These are phyloP conservation scores for Periglandula ipomoeae DNA, from an alignment of 2,329 filamentous ascomycete species.

Conservation along the genomic window DNA sequence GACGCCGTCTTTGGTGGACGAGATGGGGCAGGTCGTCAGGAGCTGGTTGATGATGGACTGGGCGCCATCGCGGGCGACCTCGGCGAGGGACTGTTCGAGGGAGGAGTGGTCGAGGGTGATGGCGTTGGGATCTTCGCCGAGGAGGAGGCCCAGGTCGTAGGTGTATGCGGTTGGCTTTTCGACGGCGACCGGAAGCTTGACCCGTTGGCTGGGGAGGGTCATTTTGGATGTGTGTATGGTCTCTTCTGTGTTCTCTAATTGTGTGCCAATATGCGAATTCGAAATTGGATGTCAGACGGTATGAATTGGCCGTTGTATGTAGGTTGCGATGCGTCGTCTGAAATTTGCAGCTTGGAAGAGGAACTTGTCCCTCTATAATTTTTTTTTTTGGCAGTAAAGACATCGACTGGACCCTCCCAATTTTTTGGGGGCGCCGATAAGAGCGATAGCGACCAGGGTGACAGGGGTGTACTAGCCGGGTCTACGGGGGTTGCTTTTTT, in stretches of 20 bases:
- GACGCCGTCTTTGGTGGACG: constrained; percentile 59
- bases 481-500: neutral
- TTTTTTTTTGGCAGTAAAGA: neutral
- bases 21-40: constrained; percentile 76
- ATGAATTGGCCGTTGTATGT: too few species aligned
- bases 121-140: constrained; percentile 82
- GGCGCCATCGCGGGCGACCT: constrained; percentile 76
- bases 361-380: neutral
- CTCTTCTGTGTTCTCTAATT: neutral
- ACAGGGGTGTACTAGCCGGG: neutral
- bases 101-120: constrained; percentile 44
- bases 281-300: too few species aligned
- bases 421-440: neutral
- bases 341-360: neutral
- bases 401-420: neutral
- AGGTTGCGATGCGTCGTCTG: neutral
- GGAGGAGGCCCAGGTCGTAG: constrained; percentile 83
- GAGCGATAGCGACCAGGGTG: neutral
- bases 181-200: constrained; percentile 54
- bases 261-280: too few species aligned
- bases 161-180: constrained; percentile 82
- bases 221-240: constrained; percentile 15
- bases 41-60: constrained; percentile 93
- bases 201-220: constrained; percentile 27
- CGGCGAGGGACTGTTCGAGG: constrained; percentile 60